Base-by-base conservation (phyloP, 2,329 filamentous ascomycete species). In the Ilyonectria destructans region DNA sequence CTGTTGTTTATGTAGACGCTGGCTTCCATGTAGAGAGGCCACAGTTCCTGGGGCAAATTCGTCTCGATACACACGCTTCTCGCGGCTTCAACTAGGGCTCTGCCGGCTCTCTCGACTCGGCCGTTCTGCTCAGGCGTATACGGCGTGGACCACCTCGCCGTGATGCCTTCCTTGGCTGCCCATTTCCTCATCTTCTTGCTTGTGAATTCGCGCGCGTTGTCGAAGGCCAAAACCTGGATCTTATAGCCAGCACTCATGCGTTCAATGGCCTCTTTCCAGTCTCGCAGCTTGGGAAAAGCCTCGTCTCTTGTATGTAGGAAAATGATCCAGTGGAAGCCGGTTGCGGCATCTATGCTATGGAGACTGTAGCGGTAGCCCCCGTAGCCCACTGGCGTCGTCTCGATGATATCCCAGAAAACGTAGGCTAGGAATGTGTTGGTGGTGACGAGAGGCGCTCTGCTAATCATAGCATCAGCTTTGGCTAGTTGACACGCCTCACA, bases 31-130 rank as follows among this genome's bases (percentile, higher is more conserved):
- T n/a, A n/a, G n/a, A n/a, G n/a, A n/a, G n/a, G 54, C 54, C n/a
- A 43, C 10, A 56, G 54, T 7, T 35, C 2, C 35, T 40, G 23
- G 10, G 33, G 54, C n/a, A 56, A 29, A 26, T 56, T 56, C 3
- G 54, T 56, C 33, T 56, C 33, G 54, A 56, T 56, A 15, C 33
- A 56, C 8, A 56, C 37, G 17, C 23, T 29, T 21, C 54, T 9
- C 3, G 33, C 54, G 3, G 2, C 31, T 35, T 56, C 33, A 13
- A 19, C 33, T 6, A 43, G 33, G 19, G 19, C 15, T 17, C 54
- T 19, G 12, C 51, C 29, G 4, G 51, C 51, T 21, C 51, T 6
- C 17, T 55, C 51, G 33, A 37, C 35, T 7, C 23, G 35, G 33
- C 54, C 54, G 33, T 56, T 56, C 33, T 56, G 33, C 15, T 43